Conservation (phyloP, 805 yeast species). For the Metschnikowia henanensis region DNA sequence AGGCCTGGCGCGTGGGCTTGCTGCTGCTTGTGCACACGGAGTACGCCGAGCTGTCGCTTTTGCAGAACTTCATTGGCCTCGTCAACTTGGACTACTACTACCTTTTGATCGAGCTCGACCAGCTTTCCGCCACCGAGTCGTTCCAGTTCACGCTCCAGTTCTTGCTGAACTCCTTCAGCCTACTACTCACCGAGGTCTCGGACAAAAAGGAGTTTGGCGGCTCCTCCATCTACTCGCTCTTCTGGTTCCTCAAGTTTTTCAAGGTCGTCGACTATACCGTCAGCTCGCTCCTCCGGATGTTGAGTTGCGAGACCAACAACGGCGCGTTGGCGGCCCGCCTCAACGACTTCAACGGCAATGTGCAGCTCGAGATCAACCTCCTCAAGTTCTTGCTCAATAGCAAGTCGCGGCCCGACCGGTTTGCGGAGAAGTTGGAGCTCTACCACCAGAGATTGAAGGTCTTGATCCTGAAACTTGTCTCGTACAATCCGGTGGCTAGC, state of each 20-base stretch:
- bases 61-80: constrained; percentile 34
- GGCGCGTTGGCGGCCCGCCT: constrained; percentile 24
- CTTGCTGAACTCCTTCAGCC: constrained; percentile 38
- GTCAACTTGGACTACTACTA: constrained; percentile 41
- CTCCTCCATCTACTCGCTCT: constrained; percentile 23
- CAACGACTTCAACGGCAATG: constrained; percentile 33
- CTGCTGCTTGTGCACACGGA: constrained; percentile 29
- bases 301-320: constrained; percentile 12
- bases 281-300: constrained; percentile 21
- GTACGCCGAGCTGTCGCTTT: constrained; percentile 26
- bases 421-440: constrained; percentile 9
- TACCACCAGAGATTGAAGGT: constrained; percentile 14
- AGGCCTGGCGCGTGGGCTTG: constrained; percentile 36
- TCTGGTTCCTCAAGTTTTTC: constrained; percentile 37
- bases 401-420: constrained; percentile 11
- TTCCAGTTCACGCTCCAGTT: constrained; percentile 44
- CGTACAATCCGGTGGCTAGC: constrained; percentile 22
- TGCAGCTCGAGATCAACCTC: constrained; percentile 34
- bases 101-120: constrained; percentile 41
- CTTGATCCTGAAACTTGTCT: constrained; percentile 21
- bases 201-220: constrained; percentile 18
- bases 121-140: constrained; percentile 36
- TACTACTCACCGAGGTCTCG: constrained; percentile 25
- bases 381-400: constrained; percentile 25
- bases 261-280: constrained; percentile 35